A percentile compares a stretch with the other conserved stretches of the same genome.
Conservation (phyloP, 371 early-diverging fungal genomes). For the Haplosporangium sp. region DNA sequence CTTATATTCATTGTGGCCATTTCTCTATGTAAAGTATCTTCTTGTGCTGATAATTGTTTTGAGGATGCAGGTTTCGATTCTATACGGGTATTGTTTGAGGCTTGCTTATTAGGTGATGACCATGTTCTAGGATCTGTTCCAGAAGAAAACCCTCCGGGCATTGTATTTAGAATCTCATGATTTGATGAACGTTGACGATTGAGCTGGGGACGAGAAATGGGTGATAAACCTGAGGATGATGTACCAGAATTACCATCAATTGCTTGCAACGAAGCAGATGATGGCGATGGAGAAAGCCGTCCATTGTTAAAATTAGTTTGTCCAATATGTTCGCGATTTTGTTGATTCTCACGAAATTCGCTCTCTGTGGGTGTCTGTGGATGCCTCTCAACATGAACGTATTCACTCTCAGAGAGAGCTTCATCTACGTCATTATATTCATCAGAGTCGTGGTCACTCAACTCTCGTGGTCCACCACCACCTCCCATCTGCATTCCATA, state of each 20-base stretch:
- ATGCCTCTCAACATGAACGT: slow-evolving; percentile 39
- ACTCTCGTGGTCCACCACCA: slow-evolving; percentile 43
- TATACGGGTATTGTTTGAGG: not conserved
- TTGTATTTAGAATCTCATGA: not conserved
- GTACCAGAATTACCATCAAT: not conserved
- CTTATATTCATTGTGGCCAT: slow-evolving; percentile 37
- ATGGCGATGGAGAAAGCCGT: not conserved
- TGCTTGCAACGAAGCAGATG: slow-evolving; percentile 8
- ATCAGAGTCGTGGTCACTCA: slow-evolving; percentile 54
- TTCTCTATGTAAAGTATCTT: slow-evolving; percentile 18
- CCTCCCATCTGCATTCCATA: slow-evolving; percentile 55
- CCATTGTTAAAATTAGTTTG: slow-evolving; percentile 1
- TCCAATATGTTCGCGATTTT: not conserved
- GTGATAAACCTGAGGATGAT: not conserved
- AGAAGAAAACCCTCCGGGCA: slow-evolving; percentile 48
- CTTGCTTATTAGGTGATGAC: slow-evolving; percentile 3
- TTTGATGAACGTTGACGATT: slow-evolving; percentile 33
- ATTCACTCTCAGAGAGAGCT: slow-evolving; percentile 50
- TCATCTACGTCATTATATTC: slow-evolving; percentile 54
- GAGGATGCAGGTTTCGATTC: slow-evolving; percentile 12
- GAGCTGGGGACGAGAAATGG: slow-evolving; percentile 28
- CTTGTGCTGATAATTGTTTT: slow-evolving; percentile 14
- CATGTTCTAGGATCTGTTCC: slow-evolving; percentile 22
- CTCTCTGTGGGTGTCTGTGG: slow-evolving; percentile 18
- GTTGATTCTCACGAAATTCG: slow-evolving; percentile 1